Percentiles rank a stretch among this genome's conserved stretches.
Evolutionary conservation across 805 yeast genomes (phyloP).

Genomic region (Clavispora vitiphila): DNA sequence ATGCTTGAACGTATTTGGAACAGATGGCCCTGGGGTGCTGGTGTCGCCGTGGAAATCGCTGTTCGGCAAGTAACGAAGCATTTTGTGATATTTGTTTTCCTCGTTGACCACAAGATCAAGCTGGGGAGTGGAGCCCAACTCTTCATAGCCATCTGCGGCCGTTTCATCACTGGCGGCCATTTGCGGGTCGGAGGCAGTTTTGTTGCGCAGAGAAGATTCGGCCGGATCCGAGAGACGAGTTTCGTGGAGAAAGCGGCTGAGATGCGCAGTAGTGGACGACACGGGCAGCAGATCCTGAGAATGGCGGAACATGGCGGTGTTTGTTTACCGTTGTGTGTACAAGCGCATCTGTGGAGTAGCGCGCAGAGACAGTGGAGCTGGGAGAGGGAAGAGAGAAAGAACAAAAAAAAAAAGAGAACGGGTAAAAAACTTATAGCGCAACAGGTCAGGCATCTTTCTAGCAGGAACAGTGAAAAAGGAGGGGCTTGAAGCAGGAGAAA

Average conservation of each 20-base stretch:
- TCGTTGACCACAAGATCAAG: constrained; percentile 8
- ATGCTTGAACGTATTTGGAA: constrained; percentile 41
- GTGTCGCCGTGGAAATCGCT: constrained; percentile 23
- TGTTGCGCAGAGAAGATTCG: not conserved
- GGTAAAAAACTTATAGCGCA: too few species aligned
- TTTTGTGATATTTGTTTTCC: constrained; percentile 22
- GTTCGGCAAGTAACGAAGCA: constrained; percentile 31
- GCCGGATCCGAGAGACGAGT: constrained; percentile 19
- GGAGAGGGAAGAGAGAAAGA: too few species aligned
- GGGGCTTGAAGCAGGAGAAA: too few species aligned
- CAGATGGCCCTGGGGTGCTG: constrained; percentile 19
- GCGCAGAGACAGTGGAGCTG: not conserved
- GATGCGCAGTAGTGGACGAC: constrained; percentile 21
- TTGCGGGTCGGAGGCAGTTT: not conserved
- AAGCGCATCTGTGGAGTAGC: constrained; percentile 1
- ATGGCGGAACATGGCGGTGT: constrained; percentile 5
- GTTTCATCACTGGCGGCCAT: not conserved
- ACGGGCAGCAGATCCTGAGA: constrained; percentile 1
- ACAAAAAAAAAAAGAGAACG: too few species aligned
- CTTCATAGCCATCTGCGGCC: not conserved
- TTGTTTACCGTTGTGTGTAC: constrained; percentile 5
- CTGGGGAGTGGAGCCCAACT: constrained; percentile 11
- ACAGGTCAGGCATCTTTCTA: too few species aligned
- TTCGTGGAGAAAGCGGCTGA: constrained; percentile 23
- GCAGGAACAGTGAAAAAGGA: too few species aligned